These are phyloP conservation scores for Blechomonas ayalai DNA, from an alignment of 208 protist genomes.

Conservation along the genomic window DNA sequence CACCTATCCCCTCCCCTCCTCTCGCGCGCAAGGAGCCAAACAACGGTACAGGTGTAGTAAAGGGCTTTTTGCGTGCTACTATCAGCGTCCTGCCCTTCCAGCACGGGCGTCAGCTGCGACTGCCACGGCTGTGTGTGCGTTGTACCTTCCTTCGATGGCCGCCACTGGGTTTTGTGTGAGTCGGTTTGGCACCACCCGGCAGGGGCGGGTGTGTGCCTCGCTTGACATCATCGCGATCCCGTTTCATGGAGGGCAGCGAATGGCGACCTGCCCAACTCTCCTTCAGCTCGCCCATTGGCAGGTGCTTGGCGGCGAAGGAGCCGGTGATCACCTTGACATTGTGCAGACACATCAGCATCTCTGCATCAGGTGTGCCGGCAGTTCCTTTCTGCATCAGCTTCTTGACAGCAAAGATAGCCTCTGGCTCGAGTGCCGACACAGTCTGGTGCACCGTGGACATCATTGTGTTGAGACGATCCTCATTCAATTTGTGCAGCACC, in stretches of 20 bases:
- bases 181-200: too few species aligned
- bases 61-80: too few species aligned
- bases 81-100: too few species aligned
- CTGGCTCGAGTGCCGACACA: conserved; percentile 13
- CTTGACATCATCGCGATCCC: conserved; percentile 15
- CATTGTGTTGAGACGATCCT: conserved; percentile 40
- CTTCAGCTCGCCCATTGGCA: conserved; percentile 51
- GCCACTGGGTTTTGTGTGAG: too few species aligned
- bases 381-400: conserved; percentile 17
- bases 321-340: conserved; percentile 58
- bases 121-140: too few species aligned
- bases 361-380: conserved; percentile 32
- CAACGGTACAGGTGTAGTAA: too few species aligned
- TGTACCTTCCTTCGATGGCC: too few species aligned
- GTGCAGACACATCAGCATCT: conserved; percentile 35
- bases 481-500: conserved; percentile 56
- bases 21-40: too few species aligned
- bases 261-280: conserved; percentile 54
- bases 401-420: conserved; percentile 40
- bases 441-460: conserved; percentile 19
- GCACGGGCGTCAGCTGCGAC: too few species aligned
- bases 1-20: too few species aligned
- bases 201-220: too few species aligned
- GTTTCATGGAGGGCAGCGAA: conserved; percentile 47
- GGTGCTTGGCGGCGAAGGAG: conserved; percentile 47